phyloP scores from a whole-genome alignment of 2,329 filamentous ascomycete species.

The Aspergillus uvarum region DNA sequence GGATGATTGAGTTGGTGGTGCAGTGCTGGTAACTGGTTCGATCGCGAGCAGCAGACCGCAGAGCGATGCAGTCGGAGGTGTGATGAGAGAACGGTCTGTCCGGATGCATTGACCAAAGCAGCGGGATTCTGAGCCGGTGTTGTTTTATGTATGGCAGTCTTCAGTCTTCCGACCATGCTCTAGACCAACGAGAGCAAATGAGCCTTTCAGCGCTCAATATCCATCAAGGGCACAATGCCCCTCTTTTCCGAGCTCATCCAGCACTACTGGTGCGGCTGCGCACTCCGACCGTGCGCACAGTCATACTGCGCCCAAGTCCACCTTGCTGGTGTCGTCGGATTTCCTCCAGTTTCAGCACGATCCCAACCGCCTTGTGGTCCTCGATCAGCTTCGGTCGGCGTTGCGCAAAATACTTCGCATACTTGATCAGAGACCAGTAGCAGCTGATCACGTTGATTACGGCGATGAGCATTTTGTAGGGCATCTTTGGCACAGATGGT shows the following conservation, averaged over 20 bases:
- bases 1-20: no score
- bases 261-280: not conserved
- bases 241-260: not conserved
- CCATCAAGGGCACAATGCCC: no score
- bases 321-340: not conserved
- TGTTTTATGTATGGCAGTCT: no score
- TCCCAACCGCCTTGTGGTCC: constrained; percentile 44
- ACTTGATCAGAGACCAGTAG: constrained; percentile 46
- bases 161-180: no score
- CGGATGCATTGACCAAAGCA: no score
- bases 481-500: constrained; percentile 21
- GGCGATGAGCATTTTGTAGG: constrained; percentile 48
- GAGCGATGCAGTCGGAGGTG: no score
- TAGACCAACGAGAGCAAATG: no score
- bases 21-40: no score
- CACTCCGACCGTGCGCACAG: constrained; percentile 10
- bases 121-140: no score
- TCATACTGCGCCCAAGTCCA: constrained; percentile 12
- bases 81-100: no score
- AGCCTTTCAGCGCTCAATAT: no score
- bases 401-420: constrained; percentile 49
- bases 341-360: constrained; percentile 28
- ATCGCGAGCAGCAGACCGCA: no score
- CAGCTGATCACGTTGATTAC: constrained; percentile 46
- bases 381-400: constrained; percentile 52